Evolutionary conservation across 768 basidiomycete species (phyloP), one percentile per base, ranked within the genome.

Genomic region (Russula emetica): DNA sequence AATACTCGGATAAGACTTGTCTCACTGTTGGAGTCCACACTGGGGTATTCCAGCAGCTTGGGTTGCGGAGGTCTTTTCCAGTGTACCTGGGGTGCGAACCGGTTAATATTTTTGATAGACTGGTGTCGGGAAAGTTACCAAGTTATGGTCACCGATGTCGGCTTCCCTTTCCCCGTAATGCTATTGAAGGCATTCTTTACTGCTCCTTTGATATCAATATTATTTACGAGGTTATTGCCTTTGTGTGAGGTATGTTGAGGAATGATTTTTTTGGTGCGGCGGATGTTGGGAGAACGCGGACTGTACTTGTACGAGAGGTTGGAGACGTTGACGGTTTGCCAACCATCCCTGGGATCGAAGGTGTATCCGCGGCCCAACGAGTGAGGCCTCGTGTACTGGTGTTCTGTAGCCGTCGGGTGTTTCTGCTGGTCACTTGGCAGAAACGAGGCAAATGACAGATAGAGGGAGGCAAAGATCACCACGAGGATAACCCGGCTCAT

Each of bases 21-120:
- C 76, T 58, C 75, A 89, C 90, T 65, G 92, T 87, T 8, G 91
- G 91, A 30, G 86, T 77, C 92, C 92, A 93, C 22, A 76, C 73
- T 3, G 79, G 72, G 16, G 88, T 76, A 5, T 80, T 50, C 92
- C 91, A 94, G 73, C 92, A 94, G 72, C 91, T 92, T 1, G 91
- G 92, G 70, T 92, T 86, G 69, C 79, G 69, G 24, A 93, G 79
- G 71, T 92, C 92, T 16, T 88, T 78, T 0, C 92, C 92, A 6
- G 87, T 90, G 70, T 92, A 93, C 90, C 90, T 91, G 64, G 16
- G 62, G 32, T 16, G 5, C 45, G 24, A 36, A 36, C 30, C 3
- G 32, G 30, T 32, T 32, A 16, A 42, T 13, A 28, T 22, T 30
- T 49, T 14, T 9, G 18, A 16, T 34, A 11, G 22, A 45, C 57